Evolutionary conservation across 2,329 filamentous ascomycete genomes (phyloP).

Genomic region (Trichoderma atrobrunneum): DNA sequence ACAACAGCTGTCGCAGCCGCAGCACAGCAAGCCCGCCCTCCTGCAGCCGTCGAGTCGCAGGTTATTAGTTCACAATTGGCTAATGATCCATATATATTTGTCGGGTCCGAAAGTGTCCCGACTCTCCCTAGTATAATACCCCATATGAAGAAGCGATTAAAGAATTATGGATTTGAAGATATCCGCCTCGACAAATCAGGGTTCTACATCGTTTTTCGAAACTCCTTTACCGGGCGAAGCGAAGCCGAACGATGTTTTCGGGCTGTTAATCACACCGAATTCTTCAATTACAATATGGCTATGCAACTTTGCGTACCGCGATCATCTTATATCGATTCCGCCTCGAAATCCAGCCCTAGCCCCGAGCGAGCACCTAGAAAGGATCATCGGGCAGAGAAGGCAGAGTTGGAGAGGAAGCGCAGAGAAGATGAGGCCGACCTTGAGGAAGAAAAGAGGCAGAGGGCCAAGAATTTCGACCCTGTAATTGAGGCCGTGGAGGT

Average conservation of each 20-base stretch:
- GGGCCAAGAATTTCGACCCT: slow-evolving; percentile 88
- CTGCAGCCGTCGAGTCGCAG: slow-evolving; percentile 61
- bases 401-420: slow-evolving; percentile 62
- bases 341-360: slow-evolving; percentile 36
- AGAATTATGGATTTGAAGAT: slow-evolving; percentile 75
- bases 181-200: slow-evolving; percentile 81
- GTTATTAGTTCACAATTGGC: slow-evolving; percentile 68
- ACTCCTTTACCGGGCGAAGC: slow-evolving; percentile 69
- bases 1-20: slow-evolving; percentile 30
- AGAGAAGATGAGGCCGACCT: slow-evolving; percentile 77
- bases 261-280: slow-evolving; percentile 72
- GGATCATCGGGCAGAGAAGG: slow-evolving; percentile 49
- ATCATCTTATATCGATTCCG: slow-evolving; percentile 24
- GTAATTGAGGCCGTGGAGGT: slow-evolving; percentile 77
- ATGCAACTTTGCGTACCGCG: slow-evolving; percentile 68
- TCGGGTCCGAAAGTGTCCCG: slow-evolving; percentile 82
- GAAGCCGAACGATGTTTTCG: slow-evolving; percentile 80
- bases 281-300: slow-evolving; percentile 89
- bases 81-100: slow-evolving; percentile 84
- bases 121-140: slow-evolving; percentile 80
- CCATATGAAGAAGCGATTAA: slow-evolving; percentile 86
- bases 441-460: slow-evolving; percentile 84
- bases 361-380: slow-evolving; percentile 31
- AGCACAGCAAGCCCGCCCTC: slow-evolving; percentile 25
- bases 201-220: slow-evolving; percentile 89